Base-by-base conservation (phyloP, 208 protist genomes). In the Trypanosoma platydactyli region DNA sequence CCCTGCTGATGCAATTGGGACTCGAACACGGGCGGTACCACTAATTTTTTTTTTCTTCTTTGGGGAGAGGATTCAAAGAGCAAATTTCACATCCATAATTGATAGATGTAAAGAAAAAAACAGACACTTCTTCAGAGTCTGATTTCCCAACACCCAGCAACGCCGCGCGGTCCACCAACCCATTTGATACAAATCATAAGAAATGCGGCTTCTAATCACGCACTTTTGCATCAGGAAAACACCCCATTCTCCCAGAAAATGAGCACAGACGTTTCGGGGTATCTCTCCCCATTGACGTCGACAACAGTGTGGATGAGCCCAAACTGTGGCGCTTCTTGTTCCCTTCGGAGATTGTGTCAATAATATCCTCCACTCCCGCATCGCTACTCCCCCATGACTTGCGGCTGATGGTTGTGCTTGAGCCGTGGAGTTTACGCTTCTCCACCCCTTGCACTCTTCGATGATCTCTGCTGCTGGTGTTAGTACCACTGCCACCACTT, bases 221-320 rank as follows among this genome's bases (percentile, higher is more conserved):
- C 3, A 3, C 35, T 29, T 13, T 22, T 29, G 22, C 0, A 15
- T 64, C 5, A 51, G 25, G 20, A 0, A 40, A 42, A 33, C 27
- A n/a, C 15, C 41, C 33, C 40, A 64, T 15, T 60, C 64, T 50
- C 20, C 42, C 54, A 20, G 64, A 63, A 27, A 54, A 51, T 3
- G 64, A 54, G 41, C 16, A 16, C 5, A 45, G n/a, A 20, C 54
- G 64, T 6, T 57, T 60, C 44, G 64, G 64, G 30, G 64, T 70
- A 18, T 41, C 25, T 25, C 58, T 58, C 57, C 45, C 57, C 30
- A 5, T 30, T 40, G 27, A 13, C 20, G 33, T 35, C 16, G 48
- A 57, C 1, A 71, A 33, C 29, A 71, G 58, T 3, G 42, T 2
- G 18, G 44, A 13, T 44, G 56, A 48, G 46, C 46, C 49, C 33